Percentiles rank a stretch among this genome's conserved stretches.
Conservation (phyloP, 768 basidiomycete genomes). For the Termitomyces sp. region DNA sequence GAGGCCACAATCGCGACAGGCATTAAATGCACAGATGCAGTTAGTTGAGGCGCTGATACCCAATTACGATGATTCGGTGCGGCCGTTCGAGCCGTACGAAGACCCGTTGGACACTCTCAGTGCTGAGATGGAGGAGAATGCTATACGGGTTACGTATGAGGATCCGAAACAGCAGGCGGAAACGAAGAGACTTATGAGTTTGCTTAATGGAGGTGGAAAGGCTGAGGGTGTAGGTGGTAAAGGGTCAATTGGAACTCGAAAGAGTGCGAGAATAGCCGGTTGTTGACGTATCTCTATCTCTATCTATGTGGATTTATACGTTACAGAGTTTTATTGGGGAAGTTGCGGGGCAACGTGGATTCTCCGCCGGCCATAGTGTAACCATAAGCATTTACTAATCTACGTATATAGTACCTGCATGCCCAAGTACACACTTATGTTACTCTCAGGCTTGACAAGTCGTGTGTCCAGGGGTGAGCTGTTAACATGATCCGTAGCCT, state of each 20-base stretch:
- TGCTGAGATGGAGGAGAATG: constrained; percentile 33
- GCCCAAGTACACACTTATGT: too few species aligned
- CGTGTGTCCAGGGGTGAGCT: too few species aligned
- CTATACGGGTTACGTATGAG: constrained; percentile 61
- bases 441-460: too few species aligned
- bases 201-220: constrained; percentile 36
- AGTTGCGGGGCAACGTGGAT: neutral
- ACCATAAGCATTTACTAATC: too few species aligned
- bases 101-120: constrained; percentile 21
- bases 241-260: constrained; percentile 10
- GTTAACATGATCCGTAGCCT: too few species aligned
- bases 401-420: too few species aligned
- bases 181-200: constrained; percentile 50
- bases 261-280: constrained; percentile 17
- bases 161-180: constrained; percentile 63
- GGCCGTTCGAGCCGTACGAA: constrained; percentile 24
- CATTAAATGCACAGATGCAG: constrained; percentile 27
- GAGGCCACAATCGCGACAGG: constrained; percentile 35
- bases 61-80: constrained; percentile 19
- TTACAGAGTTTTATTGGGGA: neutral
- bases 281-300: constrained; percentile 5
- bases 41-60: constrained; percentile 14
- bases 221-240: constrained; percentile 19
- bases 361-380: neutral
- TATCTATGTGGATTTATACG: neutral